A percentile compares a stretch with the other conserved stretches of the same genome.
Conservation (phyloP, 176 grass and related monocot genomes). For the Hordeum marinum region DNA sequence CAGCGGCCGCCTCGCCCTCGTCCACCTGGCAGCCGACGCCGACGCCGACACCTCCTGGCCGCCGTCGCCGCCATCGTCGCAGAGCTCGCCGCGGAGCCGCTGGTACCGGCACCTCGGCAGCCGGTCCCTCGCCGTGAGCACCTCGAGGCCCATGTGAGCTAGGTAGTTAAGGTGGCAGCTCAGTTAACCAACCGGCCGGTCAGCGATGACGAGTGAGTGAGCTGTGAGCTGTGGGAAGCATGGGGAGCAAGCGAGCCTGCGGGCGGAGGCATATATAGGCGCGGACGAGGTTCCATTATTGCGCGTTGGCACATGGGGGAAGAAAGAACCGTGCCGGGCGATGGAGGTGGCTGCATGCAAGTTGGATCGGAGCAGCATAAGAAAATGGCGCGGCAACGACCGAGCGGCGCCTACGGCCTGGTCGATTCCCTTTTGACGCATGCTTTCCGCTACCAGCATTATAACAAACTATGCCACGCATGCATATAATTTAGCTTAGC, state of each 20-base stretch:
- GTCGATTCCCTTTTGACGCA: constrained; percentile 52
- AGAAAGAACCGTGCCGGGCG: not conserved
- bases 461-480: not conserved
- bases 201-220: not conserved
- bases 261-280: constrained; percentile 22
- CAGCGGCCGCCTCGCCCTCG: constrained; percentile 26
- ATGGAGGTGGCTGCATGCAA: not conserved
- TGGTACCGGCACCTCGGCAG: constrained; percentile 29
- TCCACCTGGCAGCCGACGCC: not conserved
- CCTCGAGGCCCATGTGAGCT: constrained; percentile 36
- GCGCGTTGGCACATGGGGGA: constrained; percentile 33
- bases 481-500: not conserved
- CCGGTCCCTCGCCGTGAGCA: constrained; percentile 20
- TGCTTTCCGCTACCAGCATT: constrained; percentile 16
- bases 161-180: not conserved
- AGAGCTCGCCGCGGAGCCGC: constrained; percentile 28
- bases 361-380: constrained; percentile 19
- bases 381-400: constrained; percentile 26
- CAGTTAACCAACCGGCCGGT: not conserved
- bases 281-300: constrained; percentile 8
- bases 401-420: constrained; percentile 38
- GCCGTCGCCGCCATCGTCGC: not conserved
- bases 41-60: not conserved
- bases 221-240: constrained; percentile 29
- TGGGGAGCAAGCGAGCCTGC: not conserved